Base-by-base conservation (phyloP, 129 eudicot species). In the Flaveria brownii region DNA sequence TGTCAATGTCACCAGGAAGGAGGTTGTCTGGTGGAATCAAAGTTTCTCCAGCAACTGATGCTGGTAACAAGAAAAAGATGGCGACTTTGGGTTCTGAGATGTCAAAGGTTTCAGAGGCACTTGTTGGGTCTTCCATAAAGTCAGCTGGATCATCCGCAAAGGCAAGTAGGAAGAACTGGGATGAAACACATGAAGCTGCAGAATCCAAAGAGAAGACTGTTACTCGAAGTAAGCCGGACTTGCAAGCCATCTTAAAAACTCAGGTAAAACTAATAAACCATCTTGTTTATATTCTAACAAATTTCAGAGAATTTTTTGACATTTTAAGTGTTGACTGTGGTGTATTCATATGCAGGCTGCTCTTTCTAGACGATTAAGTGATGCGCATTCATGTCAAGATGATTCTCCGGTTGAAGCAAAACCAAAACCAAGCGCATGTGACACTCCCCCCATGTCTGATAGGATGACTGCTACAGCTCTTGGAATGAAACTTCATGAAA, bases 1-100 rank as follows among this genome's bases (percentile, higher is more conserved):
- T 91, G 97, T 94, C 99, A 9, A 41, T 94, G 64, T 94, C 99
- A 0, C 99, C 99, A 0, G 96, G 87, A 12, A 82, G 99, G 81
- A 78, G 97, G 87, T 74, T 94, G 82, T 94, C 99, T 0, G 77
- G 83, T 73, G 99, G 98, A 22, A 46, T 89, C 8, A 87, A 83
- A 77, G 88, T 83, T 72, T 81, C 95, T 28, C 88, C 91, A 14
- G 75, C 80, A n/a, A 89, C 84, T 0, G 97, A 91, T 76, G 85
- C 88, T 0, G 87, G 85, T 22, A 88, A 88, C 71, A 94, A 87
- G 93, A 88, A 88, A 83, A 91, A 87, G 78, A 86, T 89, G 86
- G 89, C 88, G 15, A 73, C 78, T 26, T 78, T 85, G 25, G 97
- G 78, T 26, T 90, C 90, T 69, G 97, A 93, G 64, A 88, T 87